Percentiles rank a stretch among this genome's conserved stretches.
phyloP scores from a whole-genome alignment of 2,329 filamentous ascomycete species.

The Byssochlamys sp. region DNA sequence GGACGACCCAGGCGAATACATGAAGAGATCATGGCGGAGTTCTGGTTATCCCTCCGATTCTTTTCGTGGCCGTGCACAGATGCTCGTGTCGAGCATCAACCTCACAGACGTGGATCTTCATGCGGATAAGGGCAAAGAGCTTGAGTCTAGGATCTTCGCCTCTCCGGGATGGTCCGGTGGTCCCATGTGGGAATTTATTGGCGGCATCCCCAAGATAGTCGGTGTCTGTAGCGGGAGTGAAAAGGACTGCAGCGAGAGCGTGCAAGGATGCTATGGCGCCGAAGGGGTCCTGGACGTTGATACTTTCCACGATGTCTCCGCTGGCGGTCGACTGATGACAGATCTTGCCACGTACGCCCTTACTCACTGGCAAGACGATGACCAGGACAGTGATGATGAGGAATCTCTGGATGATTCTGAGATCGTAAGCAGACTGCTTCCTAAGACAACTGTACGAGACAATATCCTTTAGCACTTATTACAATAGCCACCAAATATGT shows the following conservation, averaged over 20 bases:
- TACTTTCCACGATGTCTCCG: conserved; percentile 14
- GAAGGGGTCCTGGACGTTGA: conserved; percentile 7
- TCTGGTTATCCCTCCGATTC: conserved; percentile 14
- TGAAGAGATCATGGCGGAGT: conserved; percentile 10
- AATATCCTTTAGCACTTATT: not conserved
- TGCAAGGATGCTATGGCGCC: conserved; percentile 8
- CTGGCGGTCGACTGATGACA: conserved; percentile 15
- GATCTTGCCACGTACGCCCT: conserved; percentile 11
- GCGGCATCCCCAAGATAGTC: conserved; percentile 11
- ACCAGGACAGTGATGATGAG: not conserved
- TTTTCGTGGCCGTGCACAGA: conserved; percentile 10
- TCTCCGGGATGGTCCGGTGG: conserved; percentile 15
- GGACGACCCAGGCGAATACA: conserved; percentile 7
- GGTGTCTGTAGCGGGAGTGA: conserved; percentile 15
- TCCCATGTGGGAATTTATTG: conserved; percentile 14
- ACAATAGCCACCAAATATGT: not conserved
- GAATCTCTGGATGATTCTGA: not conserved
- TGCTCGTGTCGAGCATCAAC: conserved; percentile 13
- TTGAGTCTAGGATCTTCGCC: conserved; percentile 13
- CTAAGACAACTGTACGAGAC: not conserved
- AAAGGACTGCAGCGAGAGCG: conserved; percentile 12
- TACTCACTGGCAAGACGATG: conserved; percentile 5
- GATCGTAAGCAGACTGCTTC: not conserved
- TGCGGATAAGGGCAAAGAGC: conserved; percentile 11
- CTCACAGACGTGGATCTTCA: conserved; percentile 12